A percentile compares a stretch with the other conserved stretches of the same genome.
Conservation (phyloP, 306 rosid genomes). For the Cicer judaicum region DNA sequence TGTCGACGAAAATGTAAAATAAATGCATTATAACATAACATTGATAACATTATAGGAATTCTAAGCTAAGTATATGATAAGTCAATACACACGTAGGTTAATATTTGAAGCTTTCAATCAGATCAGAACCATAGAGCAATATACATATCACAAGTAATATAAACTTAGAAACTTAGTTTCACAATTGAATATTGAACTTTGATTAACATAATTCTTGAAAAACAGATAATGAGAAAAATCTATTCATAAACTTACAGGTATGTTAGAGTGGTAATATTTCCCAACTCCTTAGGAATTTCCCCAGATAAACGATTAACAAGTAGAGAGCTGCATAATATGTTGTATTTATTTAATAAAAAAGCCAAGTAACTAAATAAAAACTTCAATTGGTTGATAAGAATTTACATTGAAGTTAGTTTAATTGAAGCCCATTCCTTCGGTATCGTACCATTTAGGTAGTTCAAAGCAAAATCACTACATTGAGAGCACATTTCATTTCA, state of each 20-base stretch:
- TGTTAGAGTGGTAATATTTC: conserved; percentile 64
- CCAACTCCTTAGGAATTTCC: conserved; percentile 74
- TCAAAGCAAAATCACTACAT: conserved; percentile 64
- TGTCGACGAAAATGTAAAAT: conserved; percentile 26
- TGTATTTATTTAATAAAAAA: conserved; percentile 45
- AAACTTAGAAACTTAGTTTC: conserved; percentile 37
- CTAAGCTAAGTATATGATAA: conserved; percentile 5
- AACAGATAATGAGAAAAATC: conserved; percentile 17
- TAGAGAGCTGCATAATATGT: conserved; percentile 68
- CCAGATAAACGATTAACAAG: conserved; percentile 83
- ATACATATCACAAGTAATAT: conserved; percentile 20
- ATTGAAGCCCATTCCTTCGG: conserved; percentile 78
- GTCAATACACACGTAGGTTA: conserved; percentile 19
- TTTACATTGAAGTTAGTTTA: conserved; percentile 66
- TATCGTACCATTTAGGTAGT: conserved; percentile 75
- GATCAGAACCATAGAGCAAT: conserved; percentile 14
- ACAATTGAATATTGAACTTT: conserved; percentile 25
- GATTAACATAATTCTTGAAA: conserved; percentile 31
- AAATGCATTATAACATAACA: conserved; percentile 6
- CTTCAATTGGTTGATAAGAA: conserved; percentile 37
- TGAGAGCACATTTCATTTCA: conserved; percentile 28
- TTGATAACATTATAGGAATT: conserved; percentile 1
- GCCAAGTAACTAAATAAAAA: conserved; percentile 35
- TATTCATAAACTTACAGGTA: conserved; percentile 61
- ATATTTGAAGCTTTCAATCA: neutral